Conservation (phyloP, 768 basidiomycete species). For the Leccinellum luteum region DNA sequence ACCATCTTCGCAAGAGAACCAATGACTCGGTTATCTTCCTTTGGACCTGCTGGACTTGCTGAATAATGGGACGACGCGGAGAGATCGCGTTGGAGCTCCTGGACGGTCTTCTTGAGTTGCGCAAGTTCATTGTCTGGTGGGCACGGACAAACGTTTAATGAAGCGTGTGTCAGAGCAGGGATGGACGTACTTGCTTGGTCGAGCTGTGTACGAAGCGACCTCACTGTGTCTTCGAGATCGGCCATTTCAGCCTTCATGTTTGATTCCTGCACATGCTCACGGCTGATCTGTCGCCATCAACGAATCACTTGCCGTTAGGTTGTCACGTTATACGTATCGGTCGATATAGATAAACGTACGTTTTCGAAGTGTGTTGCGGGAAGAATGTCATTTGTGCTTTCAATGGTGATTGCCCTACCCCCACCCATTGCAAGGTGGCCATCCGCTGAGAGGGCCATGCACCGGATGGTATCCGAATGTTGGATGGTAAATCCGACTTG, state of each 20-base stretch:
- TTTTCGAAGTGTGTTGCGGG: background rate
- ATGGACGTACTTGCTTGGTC: background rate
- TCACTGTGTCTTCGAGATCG: background rate
- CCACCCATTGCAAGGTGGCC: background rate
- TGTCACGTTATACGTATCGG: background rate
- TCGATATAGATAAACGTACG: background rate
- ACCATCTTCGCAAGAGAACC: background rate
- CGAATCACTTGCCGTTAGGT: background rate
- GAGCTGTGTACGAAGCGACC: background rate
- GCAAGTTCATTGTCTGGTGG: background rate
- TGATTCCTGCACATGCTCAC: background rate
- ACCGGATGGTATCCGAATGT: background rate
- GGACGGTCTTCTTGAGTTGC: background rate
- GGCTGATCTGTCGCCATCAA: background rate
- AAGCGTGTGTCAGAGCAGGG: background rate
- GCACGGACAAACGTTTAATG: background rate
- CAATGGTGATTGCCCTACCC: background rate
- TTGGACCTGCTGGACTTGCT: background rate
- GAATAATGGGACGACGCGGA: background rate
- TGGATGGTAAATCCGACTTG: background rate
- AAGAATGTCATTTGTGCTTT: background rate
- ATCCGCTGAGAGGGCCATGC: background rate
- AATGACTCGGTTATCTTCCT: background rate
- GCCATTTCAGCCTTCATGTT: background rate
- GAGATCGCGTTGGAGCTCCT: background rate